These are phyloP conservation scores for Phlyctochytrium bullatum DNA, from an alignment of 192 early-diverging fungal genomes.

Conservation along the genomic window DNA sequence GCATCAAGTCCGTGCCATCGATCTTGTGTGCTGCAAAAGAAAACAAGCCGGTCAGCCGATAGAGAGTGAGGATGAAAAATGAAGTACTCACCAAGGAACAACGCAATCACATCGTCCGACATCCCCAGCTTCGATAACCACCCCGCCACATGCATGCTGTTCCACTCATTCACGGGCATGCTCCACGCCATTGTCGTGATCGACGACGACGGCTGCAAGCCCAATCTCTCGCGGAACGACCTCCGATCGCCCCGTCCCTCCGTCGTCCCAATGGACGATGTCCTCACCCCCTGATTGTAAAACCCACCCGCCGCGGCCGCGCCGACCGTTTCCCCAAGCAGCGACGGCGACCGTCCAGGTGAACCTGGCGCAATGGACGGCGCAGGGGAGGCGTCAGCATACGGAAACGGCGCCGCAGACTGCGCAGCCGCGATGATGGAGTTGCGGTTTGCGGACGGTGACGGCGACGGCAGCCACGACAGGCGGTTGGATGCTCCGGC, in stretches of 20 bases:
- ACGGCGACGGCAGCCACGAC: no score
- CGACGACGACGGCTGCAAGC: no score
- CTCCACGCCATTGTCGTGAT: background rate
- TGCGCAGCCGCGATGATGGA: no score
- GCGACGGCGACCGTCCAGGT: background rate
- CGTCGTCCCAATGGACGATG: background rate
- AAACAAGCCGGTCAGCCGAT: background rate
- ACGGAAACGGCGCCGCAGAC: no score
- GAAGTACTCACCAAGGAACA: background rate
- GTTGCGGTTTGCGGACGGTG: no score
- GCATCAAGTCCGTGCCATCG: background rate
- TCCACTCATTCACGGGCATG: background rate
- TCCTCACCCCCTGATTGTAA: background rate
- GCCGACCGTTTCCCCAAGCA: no score
- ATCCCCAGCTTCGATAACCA: background rate
- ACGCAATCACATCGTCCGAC: background rate
- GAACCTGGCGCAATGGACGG: background rate
- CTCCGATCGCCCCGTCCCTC: no score
- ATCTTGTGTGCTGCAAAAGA: background rate
- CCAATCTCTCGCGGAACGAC: no score
- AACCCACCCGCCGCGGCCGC: no score
- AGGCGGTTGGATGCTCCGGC: no score
- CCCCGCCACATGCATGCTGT: background rate
- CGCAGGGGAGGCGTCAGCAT: no score
- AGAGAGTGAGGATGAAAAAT: background rate